Percentiles rank a stretch among this genome's conserved stretches.
Conservation (phyloP, 495 filamentous ascomycete genomes). For the Penicillium steckii region DNA sequence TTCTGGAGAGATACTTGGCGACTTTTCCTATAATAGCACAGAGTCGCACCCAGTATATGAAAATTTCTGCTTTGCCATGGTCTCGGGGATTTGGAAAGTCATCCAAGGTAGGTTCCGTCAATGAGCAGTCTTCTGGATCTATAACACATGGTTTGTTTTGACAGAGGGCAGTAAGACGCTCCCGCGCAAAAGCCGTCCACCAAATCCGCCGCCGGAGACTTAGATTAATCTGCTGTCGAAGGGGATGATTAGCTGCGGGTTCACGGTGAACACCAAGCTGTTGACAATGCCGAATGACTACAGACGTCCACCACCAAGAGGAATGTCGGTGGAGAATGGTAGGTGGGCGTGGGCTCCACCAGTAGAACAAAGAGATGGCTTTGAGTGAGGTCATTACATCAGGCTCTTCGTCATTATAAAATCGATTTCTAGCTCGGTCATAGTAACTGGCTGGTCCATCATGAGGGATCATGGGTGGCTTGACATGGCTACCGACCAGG, state of each 20-base stretch:
- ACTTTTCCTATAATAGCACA: constrained; percentile 33
- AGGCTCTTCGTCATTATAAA: constrained; percentile 35
- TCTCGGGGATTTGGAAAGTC: constrained; percentile 23
- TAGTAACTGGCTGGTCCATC: constrained; percentile 34
- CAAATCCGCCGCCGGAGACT: constrained; percentile 34
- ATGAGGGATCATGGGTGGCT: constrained; percentile 33
- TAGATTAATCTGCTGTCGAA: constrained; percentile 18
- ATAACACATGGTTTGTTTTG: constrained; percentile 36
- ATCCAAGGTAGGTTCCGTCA: constrained; percentile 26
- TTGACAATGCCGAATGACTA: constrained; percentile 36
- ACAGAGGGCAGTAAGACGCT: constrained; percentile 35
- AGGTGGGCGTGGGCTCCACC: constrained; percentile 36
- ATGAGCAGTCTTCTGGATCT: constrained; percentile 34
- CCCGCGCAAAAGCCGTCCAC: constrained; percentile 39
- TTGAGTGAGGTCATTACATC: constrained; percentile 27
- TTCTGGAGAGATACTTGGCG: constrained; percentile 30
- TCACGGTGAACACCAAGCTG: constrained; percentile 36
- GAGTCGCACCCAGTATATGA: constrained; percentile 33
- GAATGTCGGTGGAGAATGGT: constrained; percentile 33
- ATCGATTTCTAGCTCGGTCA: constrained; percentile 24
- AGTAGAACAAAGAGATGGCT: constrained; percentile 35
- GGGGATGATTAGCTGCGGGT: constrained; percentile 7
- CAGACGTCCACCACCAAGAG: constrained; percentile 41
- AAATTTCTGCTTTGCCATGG: constrained; percentile 29
- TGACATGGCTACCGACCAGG: constrained; percentile 29